These are phyloP conservation scores for Diplocarpon mali DNA, from an alignment of 2,329 filamentous ascomycete genomes.

Conservation along the genomic window DNA sequence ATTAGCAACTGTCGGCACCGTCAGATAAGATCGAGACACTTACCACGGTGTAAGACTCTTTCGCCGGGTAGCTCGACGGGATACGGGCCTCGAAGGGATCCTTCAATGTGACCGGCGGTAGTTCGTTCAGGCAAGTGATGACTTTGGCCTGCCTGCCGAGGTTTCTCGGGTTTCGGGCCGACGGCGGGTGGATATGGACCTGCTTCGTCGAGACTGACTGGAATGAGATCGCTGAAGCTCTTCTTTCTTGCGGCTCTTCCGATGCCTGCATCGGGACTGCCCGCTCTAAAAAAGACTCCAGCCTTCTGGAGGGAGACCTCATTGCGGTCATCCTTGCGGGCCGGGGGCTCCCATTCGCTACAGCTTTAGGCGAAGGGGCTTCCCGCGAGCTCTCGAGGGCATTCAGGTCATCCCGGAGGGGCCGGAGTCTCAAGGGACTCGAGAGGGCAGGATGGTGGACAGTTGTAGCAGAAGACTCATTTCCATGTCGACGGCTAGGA, in stretches of 20 bases:
- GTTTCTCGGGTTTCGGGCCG: slow-evolving; percentile 20
- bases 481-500: slow-evolving; percentile 5
- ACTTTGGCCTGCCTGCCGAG: slow-evolving; percentile 7
- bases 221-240: slow-evolving; percentile 31
- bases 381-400: no score
- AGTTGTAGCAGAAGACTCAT: slow-evolving; percentile 30
- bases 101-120: slow-evolving; percentile 17
- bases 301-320: slow-evolving; percentile 1
- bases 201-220: slow-evolving; percentile 28
- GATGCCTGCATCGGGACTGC: slow-evolving; percentile 6
- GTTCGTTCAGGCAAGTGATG: slow-evolving; percentile 15
- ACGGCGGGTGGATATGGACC: slow-evolving; percentile 21
- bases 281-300: slow-evolving; percentile 7
- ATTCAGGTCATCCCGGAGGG: neutral
- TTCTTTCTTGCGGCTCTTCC: slow-evolving; percentile 12
- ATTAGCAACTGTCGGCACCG: neutral
- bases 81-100: slow-evolving; percentile 12
- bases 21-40: neutral
- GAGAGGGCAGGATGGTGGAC: slow-evolving; percentile 19
- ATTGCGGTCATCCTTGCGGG: neutral
- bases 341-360: neutral
- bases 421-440: neutral
- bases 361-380: no score
- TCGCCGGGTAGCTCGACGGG: slow-evolving; percentile 8
- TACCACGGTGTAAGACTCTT: neutral